Evolutionary conservation across 352 stramenopile genomes (phyloP).

Genomic region (Phytophthora podocarpi): DNA sequence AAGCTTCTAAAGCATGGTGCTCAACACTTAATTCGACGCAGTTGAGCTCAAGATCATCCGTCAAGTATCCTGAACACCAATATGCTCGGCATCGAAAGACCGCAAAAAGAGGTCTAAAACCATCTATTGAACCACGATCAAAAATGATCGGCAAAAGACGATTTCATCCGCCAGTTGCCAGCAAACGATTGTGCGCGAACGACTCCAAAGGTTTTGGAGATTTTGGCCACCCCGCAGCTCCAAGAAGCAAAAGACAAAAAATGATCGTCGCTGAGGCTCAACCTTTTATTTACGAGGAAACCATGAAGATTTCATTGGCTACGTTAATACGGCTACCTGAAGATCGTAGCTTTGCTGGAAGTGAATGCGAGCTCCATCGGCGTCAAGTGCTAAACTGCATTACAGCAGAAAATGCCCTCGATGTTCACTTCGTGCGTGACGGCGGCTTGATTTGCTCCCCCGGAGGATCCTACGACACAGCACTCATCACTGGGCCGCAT

Average conservation of each 20-base stretch:
- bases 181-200: slow-evolving; percentile 24
- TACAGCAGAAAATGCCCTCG: slow-evolving; percentile 33
- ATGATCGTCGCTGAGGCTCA: not conserved
- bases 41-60: slow-evolving; percentile 2
- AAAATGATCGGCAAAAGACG: slow-evolving; percentile 25
- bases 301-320: slow-evolving; percentile 52
- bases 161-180: slow-evolving; percentile 51
- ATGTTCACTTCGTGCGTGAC: slow-evolving; percentile 37
- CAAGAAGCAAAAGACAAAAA: slow-evolving; percentile 31
- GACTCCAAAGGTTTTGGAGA: slow-evolving; percentile 7
- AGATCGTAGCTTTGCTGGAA: slow-evolving; percentile 1
- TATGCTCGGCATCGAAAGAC: not conserved
- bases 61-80: slow-evolving; percentile 3
- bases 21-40: slow-evolving; percentile 8
- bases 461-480: slow-evolving; percentile 16
- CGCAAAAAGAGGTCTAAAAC: slow-evolving; percentile 8
- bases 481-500: slow-evolving; percentile 16
- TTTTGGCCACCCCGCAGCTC: not conserved
- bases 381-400: slow-evolving; percentile 37
- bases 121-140: slow-evolving; percentile 12
- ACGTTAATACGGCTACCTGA: slow-evolving; percentile 13
- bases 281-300: slow-evolving; percentile 40
- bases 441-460: slow-evolving; percentile 3
- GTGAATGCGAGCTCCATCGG: slow-evolving; percentile 2
- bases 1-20: slow-evolving; percentile 25